Evolutionary conservation across 495 filamentous ascomycete genomes (phyloP), one percentile per base, ranked within the genome.

Genomic region (Letharia columbiana): DNA sequence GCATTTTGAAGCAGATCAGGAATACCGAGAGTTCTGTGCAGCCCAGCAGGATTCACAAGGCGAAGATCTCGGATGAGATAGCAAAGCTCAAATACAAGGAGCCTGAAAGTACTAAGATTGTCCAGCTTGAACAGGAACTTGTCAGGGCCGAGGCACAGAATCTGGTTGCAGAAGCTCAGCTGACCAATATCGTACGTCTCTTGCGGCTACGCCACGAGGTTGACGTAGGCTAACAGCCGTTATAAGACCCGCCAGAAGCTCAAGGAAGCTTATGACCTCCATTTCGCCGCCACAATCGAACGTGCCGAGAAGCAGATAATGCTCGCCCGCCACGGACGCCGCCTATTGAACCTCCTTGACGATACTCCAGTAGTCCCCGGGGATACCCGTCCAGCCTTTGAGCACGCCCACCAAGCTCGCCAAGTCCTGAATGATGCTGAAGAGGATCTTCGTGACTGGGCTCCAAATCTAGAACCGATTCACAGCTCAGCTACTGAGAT

Each of bases 271-370:
- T 96, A 91, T 75, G 90, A 91, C 68, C 75, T 89, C 63, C 91
- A 97, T 70, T 86, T 92, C 66, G 85, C 89, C 13, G 92, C 91
- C 44, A 87, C 90, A 17, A 91, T 98, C 70, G 94, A 98, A 78
- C 89, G 93, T 54, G 91, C 91, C 15, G 94, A 98, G 77, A 98
- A 98, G 80, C 93, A 97, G 76, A 88, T 89, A 67, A 88, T 98
- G 64, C 85, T 98, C 31, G 95, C 95, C 41, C 86, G 86, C 56
- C 92, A 98, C 71, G 91, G 90, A 18, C 87, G 91, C 44, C 86
- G 91, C 40, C 81, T 98, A 57, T 78, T 98, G 28, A 86, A 91
- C 65, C 86, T 91, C 60, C 82, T 98, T n/a, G 94, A 98, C 73
- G 93, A 96, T 75, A 87, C 86, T 0, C 89, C 94, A 4, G 85